Base-by-base conservation (phyloP, 2,329 filamentous ascomycete genomes). In the Nemania sp. region DNA sequence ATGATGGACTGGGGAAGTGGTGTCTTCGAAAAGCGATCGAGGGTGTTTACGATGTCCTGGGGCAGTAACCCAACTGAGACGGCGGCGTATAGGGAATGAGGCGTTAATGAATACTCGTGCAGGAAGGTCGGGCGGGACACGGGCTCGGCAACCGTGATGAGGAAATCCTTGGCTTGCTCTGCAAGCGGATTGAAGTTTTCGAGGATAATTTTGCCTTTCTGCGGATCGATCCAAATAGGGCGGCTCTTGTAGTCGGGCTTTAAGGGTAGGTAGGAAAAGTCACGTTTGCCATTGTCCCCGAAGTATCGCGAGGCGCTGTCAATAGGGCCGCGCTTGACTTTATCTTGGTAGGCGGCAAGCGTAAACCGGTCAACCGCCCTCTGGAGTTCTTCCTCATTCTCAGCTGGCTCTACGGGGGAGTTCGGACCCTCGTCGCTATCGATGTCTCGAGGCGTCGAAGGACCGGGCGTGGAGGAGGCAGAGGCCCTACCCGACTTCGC, bases 141-240 rank as follows among this genome's bases (percentile, higher is more conserved):
- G 20, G 95, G 96, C 82, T 99, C 95, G 70, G 95, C 93, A 73
- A 99, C 95, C 54, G 96, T 97, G 75, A 97, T 97, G 67, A 99
- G 85, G 78, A 99, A 97, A 79, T 97, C 94, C 78, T 97, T 94
- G 0, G 93, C 95, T 76, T 94, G 91, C 65, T 91, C 88, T 65
- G 95, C 94, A 64, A 96, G 85, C 2, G 94, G 92, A 60, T 93
- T 95, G 82, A 98, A 98, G 74, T 94, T 97, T 84, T 99, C 95
- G 51, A 98, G 85, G 32, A 97, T 96, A 77, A 98, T 96, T 71
- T 91, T 90, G 41, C 93, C 94, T 77, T 92, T 93, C 54, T 91
- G 85, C 2, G 94, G 93, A 78, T 98, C 94, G 73, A 99, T 96
- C 93, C 94, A 98, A 67, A 98, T 86, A 18, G 96, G 96, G 18